A percentile compares a stretch with the other conserved stretches of the same genome.
Evolutionary conservation across 345 rosid genomes (phyloP).

Genomic region (Bruguiera sexangula): DNA sequence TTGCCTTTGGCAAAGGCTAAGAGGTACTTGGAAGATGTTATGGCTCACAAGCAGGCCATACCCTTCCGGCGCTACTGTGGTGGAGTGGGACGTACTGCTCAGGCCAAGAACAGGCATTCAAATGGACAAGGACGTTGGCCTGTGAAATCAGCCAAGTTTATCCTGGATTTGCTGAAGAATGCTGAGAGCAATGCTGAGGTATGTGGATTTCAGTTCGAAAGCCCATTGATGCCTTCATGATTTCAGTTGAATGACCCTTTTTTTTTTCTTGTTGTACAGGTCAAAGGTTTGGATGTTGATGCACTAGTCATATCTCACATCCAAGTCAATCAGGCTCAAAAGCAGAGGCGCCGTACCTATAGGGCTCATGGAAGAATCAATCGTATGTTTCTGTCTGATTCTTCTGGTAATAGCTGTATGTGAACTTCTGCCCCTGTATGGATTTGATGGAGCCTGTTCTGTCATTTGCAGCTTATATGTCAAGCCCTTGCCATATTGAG

Average conservation of each 20-base stretch:
- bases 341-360: constrained; percentile 91
- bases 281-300: constrained; percentile 95
- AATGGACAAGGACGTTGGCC: constrained; percentile 99
- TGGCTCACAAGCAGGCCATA: constrained; percentile 95
- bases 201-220: neutral
- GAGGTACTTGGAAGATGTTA: constrained; percentile 94
- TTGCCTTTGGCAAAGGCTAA: constrained; percentile 84
- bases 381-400: constrained; percentile 41
- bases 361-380: constrained; percentile 98
- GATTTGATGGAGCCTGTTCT: neutral
- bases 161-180: constrained; percentile 86
- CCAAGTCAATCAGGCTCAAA: constrained; percentile 95
- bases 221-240: neutral
- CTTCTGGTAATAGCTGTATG: neutral
- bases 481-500: constrained; percentile 95
- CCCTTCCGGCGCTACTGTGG: constrained; percentile 93
- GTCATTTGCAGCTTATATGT: constrained; percentile 74
- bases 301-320: constrained; percentile 75
- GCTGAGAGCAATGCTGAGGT: constrained; percentile 99
- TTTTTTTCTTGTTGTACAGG: constrained; percentile 33
- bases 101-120: constrained; percentile 94
- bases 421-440: no score
- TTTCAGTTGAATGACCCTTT: neutral
- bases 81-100: constrained; percentile 98
- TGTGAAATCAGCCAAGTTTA: constrained; percentile 74